Base-by-base conservation (phyloP, 2,329 filamentous ascomycete species). In the Botrytis squamosa region DNA sequence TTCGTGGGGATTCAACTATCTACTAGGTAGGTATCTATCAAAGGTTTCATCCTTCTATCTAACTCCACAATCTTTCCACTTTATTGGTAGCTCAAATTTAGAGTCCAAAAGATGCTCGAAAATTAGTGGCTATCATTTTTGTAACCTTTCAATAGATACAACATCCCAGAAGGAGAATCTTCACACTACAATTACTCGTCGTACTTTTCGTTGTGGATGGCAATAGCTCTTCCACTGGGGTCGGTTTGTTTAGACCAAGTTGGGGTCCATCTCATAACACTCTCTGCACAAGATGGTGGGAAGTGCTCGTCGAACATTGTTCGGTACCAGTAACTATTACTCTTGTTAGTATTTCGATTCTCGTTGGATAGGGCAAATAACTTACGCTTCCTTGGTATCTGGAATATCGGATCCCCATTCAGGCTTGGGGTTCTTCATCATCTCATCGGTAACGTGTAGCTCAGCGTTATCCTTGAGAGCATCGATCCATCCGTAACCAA, bases 291-390 rank as follows among this genome's bases (percentile, higher is more conserved):
- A 81, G 91, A 91, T 73, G 91, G 88, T 65, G 96, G 96, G 89
- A 98, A 99, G 84, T 97, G 95, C 88, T 99, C 95, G 83, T 99
- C 96, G 82, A 98, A 99, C 95, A 99, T 98, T 83, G 86, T 88
- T 80, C 96, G 92, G 86, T 99, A 99, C 96, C 96, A 99, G 88
- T 97, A 97, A 65, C 90, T 92, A 78, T 66, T 65, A 46, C 20
- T 42, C 62, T 14, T 71, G 67, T 68, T 10, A 63, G 55, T 59
- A 63, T 14, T 33, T 29, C 8, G 36, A 18, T 1, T 40, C 14
- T 33, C 7, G 5, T 25, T 63, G 36, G 33, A 71, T 22, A 73
- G 49, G 73, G 14, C 29, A 6, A 67, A 29, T 20, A 14, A 87
- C 90, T 79, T 90, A 95, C 85, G 94, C 96, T 85, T 99, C 96